Evolutionary conservation across 441 rosid species (phyloP), one percentile per base, ranked within the genome.

Genomic region (Pelargonium cotyledonis): DNA sequence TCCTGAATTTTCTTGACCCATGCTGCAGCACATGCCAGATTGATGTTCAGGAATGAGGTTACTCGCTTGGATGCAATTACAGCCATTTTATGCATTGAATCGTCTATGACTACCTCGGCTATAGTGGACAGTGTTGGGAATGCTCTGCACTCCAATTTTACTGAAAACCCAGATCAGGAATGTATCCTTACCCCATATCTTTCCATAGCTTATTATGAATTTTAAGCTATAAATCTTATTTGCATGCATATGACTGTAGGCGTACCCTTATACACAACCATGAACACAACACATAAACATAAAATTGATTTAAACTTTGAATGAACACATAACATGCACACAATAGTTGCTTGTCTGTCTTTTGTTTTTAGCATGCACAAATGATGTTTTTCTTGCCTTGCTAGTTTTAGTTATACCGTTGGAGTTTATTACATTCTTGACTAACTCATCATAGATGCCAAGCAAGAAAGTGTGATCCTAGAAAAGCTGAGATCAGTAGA

Each of bases 21-120:
- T 72, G 61, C 72, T 65, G 79, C 86, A 95, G 97, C 93, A 68
- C 99, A 95, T 81, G 99, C 99, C 64, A 88, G 95, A 80, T 87
- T 95, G 69, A 88, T 92, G 99, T 95, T 87, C 85, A 90, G 99
- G 83, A 85, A 89, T 44, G 91, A 95, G 80, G 99, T 95, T 16
- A 92, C 86, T 0, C 81, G 80, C 67, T 72, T 86, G 63, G 98
- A 95, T 80, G 97, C 98, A n/a, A 84, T 95, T 73, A 85, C 96
- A 62, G 96, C 97, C 79, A 84, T 93, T 76, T 75, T 90, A 74
- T 93, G 97, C 81, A 81, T 90, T 11, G 92, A 93, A 81, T 93
- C 94, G 62, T 93, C 97, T 61, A 93, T 93, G 98, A 93, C 98
- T 62, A 92, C 85, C 49, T 90, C 96, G 0, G 98, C 93, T 70